Conservation (phyloP, 2,329 filamentous ascomycete species). For the Cytospora schulzeri region DNA sequence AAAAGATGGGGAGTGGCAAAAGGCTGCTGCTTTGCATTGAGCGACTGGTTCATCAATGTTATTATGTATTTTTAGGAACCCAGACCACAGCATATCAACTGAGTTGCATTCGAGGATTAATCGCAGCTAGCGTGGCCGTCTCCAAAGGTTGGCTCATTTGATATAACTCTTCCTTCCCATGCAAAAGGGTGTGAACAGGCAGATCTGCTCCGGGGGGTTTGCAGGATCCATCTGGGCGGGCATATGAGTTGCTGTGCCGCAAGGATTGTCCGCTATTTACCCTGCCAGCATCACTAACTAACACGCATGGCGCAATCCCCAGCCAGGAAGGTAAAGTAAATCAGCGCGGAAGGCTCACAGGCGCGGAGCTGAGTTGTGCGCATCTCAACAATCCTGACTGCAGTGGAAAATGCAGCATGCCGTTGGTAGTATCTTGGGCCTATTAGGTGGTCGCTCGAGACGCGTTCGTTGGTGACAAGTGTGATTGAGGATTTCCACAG, state of each 20-base stretch:
- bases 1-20: background rate
- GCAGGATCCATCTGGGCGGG: background rate
- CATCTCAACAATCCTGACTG: too few species aligned
- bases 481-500: background rate
- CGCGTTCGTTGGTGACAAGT: background rate
- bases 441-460: background rate
- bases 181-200: too few species aligned
- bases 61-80: background rate
- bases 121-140: background rate
- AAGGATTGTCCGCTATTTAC: background rate
- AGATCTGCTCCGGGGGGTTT: too few species aligned
- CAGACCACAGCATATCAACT: background rate
- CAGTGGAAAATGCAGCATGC: background rate
- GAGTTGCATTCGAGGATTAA: background rate
- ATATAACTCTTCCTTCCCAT: background rate
- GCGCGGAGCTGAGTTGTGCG: too few species aligned
- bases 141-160: background rate
- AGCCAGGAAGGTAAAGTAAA: too few species aligned
- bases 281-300: too few species aligned
- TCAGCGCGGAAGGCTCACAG: too few species aligned
- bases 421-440: background rate
- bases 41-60: background rate
- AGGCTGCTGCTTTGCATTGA: background rate
- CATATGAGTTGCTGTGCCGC: background rate
- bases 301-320: too few species aligned